These are phyloP conservation scores for Sporopachydermia cereana DNA, from an alignment of 1,139 yeast genomes.

Conservation along the genomic window DNA sequence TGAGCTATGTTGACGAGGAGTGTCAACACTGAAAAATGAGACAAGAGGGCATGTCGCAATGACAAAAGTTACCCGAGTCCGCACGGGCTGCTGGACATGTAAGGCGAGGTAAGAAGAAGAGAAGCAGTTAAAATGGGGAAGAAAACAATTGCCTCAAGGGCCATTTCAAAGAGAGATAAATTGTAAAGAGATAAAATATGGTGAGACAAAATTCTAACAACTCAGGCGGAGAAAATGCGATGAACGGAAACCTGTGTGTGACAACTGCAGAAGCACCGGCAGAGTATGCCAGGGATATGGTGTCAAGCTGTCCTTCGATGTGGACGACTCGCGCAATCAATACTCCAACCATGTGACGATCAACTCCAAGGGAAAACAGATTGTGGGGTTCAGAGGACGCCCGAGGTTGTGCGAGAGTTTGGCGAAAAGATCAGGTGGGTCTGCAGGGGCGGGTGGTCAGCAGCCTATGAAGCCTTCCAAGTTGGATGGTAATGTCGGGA, in stretches of 20 bases:
- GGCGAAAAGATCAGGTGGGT: too few relatives aligned
- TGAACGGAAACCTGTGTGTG: conserved; percentile 42
- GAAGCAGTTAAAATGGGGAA: background rate
- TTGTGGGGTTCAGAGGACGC: conserved; percentile 27
- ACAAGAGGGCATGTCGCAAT: too few relatives aligned
- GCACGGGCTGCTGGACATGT: conserved; percentile 35
- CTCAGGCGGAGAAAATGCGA: conserved; percentile 42
- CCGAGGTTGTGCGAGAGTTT: conserved; percentile 21
- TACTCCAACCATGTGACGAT: conserved; percentile 10
- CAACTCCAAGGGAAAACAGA: conserved; percentile 21
- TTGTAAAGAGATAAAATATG: background rate
- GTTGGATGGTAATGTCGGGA: too few relatives aligned
- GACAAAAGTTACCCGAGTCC: conserved; percentile 34
- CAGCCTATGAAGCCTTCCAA: too few relatives aligned
- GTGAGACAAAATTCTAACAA: background rate
- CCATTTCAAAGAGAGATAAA: background rate
- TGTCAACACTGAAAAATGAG: too few relatives aligned
- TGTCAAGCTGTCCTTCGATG: conserved; percentile 34
- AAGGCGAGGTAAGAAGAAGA: conserved; percentile 11
- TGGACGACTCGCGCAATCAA: conserved; percentile 28
- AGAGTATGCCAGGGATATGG: conserved; percentile 39
- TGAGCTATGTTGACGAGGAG: too few relatives aligned
- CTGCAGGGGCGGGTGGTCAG: too few relatives aligned
- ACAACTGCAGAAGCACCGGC: conserved; percentile 36
- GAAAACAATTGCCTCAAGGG: background rate